Conservation (phyloP, 1,284 basidiomycete genomes). For the Abortiporus biennis region DNA sequence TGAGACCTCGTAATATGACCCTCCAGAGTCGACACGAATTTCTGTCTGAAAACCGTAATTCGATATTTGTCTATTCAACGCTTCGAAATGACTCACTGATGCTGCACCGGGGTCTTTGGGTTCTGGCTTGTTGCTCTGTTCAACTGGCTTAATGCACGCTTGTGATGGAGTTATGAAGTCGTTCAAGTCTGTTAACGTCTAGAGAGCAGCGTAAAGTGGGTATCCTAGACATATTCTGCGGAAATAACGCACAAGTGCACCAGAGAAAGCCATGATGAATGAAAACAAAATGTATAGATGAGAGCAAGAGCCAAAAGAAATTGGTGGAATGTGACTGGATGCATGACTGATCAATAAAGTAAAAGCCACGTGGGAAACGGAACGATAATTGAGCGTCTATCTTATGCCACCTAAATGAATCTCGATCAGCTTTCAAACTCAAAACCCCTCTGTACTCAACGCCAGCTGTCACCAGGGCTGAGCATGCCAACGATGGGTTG, state of each 20-base stretch:
- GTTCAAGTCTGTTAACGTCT: slow-evolving; percentile 93
- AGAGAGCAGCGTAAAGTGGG: slow-evolving; percentile 2
- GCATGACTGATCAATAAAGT: slow-evolving; percentile 1
- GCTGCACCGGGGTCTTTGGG: slow-evolving; percentile 49
- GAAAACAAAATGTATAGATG: too few species aligned
- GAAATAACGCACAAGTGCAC: slow-evolving; percentile 65
- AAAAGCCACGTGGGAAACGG: too few species aligned
- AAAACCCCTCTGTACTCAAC: too few species aligned
- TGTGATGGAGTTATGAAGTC: slow-evolving; percentile 98
- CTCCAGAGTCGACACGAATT: slow-evolving; percentile 79
- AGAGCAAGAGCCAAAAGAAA: slow-evolving; percentile 5
- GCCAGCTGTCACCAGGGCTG: neutral
- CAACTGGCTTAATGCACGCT: slow-evolving; percentile 96
- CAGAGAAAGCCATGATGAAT: slow-evolving; percentile 78
- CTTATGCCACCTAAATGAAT: neutral
- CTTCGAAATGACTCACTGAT: slow-evolving; percentile 50
- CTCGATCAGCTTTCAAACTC: neutral
- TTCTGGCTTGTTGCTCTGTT: slow-evolving; percentile 48
- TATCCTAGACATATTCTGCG: neutral
- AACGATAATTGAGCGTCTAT: neutral
- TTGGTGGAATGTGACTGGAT: slow-evolving; percentile 4
- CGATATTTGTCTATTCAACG: too few species aligned
- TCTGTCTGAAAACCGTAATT: slow-evolving; percentile 69
- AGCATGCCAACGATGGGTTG: neutral
- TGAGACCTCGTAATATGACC: slow-evolving; percentile 75